phyloP scores from a whole-genome alignment of 164 flowering plant species.

The Santalum album region DNA sequence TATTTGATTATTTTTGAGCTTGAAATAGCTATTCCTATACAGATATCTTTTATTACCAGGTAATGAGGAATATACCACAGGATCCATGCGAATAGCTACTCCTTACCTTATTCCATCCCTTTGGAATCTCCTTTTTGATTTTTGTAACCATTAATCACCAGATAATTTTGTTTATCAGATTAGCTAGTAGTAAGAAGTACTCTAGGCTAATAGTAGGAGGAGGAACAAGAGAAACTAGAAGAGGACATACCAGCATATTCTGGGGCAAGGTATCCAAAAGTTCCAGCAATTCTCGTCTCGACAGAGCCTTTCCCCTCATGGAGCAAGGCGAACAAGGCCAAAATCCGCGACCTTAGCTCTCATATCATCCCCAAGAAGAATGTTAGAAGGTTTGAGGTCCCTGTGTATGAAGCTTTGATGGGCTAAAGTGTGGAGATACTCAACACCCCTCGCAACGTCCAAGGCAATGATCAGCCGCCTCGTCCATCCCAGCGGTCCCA shows the following conservation, averaged over 20 bases:
- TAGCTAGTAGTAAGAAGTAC: neutral
- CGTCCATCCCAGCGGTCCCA: conserved; percentile 60
- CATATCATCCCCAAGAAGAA: conserved; percentile 87
- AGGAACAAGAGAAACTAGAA: neutral
- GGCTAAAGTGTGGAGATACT: conserved; percentile 69
- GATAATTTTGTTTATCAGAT: too few species aligned
- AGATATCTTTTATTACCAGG: too few species aligned
- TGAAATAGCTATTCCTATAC: too few species aligned
- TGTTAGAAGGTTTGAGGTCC: conserved; percentile 75
- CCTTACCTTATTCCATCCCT: too few species aligned
- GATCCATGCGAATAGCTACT: too few species aligned
- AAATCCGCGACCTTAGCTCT: conserved; percentile 81
- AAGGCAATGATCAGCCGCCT: conserved; percentile 56
- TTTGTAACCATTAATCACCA: too few species aligned
- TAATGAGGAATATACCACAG: too few species aligned
- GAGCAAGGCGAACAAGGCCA: conserved; percentile 80
- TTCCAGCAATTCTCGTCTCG: conserved; percentile 77
- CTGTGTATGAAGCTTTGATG: conserved; percentile 82
- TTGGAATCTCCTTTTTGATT: too few species aligned
- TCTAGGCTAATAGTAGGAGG: neutral
- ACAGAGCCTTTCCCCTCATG: conserved; percentile 72
- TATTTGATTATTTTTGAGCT: too few species aligned
- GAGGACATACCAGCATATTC: conserved; percentile 62
- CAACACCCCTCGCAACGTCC: conserved; percentile 81
- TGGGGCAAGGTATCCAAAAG: conserved; percentile 76